Conservation (phyloP, 371 early-diverging fungal genomes). For the Aphelidium insulamus region DNA sequence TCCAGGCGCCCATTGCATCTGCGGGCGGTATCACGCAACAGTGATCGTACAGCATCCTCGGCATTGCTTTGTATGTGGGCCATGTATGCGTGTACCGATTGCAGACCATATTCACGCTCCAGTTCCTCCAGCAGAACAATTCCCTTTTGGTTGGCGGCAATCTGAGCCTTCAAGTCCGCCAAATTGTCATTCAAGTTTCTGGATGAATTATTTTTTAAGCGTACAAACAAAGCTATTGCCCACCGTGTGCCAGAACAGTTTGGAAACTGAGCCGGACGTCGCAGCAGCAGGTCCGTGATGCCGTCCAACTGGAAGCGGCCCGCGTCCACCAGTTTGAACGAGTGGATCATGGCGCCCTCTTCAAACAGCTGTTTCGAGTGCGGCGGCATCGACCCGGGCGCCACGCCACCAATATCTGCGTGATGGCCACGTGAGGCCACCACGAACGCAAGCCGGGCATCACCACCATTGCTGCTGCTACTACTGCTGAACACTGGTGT, state of each 20-base stretch:
- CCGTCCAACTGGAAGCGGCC: conserved; percentile 60
- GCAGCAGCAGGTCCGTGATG: conserved; percentile 37
- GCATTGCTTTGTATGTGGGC: conserved; percentile 60
- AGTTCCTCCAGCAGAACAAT: conserved; percentile 55
- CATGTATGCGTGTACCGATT: conserved; percentile 89
- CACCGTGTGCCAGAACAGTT: conserved; percentile 72
- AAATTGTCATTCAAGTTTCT: conserved; percentile 1
- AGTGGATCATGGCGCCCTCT: conserved; percentile 80
- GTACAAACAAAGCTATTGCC: too few species aligned
- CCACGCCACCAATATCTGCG: conserved; percentile 83
- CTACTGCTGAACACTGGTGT: conserved; percentile 68
- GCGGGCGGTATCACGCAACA: conserved; percentile 33
- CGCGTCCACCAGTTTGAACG: conserved; percentile 59
- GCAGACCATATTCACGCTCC: conserved; percentile 57
- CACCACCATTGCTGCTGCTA: too few species aligned
- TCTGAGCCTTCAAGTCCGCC: conserved; percentile 68
- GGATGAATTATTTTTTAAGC: too few species aligned
- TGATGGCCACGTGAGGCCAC: conserved; percentile 91
- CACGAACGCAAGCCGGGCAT: conserved; percentile 63
- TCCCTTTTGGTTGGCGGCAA: conserved; percentile 89
- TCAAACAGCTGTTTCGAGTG: conserved; percentile 68
- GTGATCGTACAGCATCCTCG: conserved; percentile 50
- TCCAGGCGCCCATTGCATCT: conserved; percentile 8
- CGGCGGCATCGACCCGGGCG: conserved; percentile 48
- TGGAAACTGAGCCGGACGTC: conserved; percentile 59